These are phyloP conservation scores for Russula virescens DNA, from an alignment of 768 basidiomycete genomes.

Conservation along the genomic window DNA sequence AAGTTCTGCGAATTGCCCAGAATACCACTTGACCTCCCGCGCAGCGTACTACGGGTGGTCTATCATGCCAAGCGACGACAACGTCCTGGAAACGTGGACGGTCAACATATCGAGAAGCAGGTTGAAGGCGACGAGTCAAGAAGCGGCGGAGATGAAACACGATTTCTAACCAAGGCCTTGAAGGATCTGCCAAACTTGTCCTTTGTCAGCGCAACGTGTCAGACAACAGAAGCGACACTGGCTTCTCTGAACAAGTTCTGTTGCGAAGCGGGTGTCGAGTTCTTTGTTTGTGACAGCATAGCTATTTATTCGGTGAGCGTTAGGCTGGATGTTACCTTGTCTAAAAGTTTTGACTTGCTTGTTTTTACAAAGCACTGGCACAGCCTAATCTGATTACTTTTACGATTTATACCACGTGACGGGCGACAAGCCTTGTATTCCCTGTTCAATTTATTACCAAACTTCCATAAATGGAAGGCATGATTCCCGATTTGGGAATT, in stretches of 20 bases:
- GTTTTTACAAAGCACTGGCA: slow-evolving; percentile 11
- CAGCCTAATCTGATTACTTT: slow-evolving; percentile 9
- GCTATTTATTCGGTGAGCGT: slow-evolving; percentile 16
- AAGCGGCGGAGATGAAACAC: slow-evolving; percentile 5
- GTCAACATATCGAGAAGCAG: not conserved
- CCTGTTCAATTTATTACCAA: not conserved
- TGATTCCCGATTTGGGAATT: slow-evolving; percentile 10
- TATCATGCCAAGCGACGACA: not conserved
- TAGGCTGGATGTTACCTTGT: not conserved
- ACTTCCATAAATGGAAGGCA: slow-evolving; percentile 8
- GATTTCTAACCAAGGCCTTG: slow-evolving; percentile 9
- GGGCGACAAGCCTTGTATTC: not conserved
- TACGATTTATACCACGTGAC: not conserved
- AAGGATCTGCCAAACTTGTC: slow-evolving; percentile 13
- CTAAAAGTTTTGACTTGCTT: not conserved
- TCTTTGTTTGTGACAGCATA: slow-evolving; percentile 2
- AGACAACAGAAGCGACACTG: not conserved
- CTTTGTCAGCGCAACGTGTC: not conserved
- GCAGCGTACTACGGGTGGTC: slow-evolving; percentile 2
- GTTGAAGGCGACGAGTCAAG: not conserved
- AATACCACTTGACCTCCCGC: slow-evolving; percentile 1
- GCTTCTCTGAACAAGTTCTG: slow-evolving; percentile 14
- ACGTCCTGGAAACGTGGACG: not conserved
- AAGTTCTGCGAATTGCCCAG: slow-evolving; percentile 9
- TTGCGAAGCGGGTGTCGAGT: slow-evolving; percentile 6